Base-by-base conservation (phyloP, 2,329 filamentous ascomycete genomes). In the Arthrobotrys sinensis region DNA sequence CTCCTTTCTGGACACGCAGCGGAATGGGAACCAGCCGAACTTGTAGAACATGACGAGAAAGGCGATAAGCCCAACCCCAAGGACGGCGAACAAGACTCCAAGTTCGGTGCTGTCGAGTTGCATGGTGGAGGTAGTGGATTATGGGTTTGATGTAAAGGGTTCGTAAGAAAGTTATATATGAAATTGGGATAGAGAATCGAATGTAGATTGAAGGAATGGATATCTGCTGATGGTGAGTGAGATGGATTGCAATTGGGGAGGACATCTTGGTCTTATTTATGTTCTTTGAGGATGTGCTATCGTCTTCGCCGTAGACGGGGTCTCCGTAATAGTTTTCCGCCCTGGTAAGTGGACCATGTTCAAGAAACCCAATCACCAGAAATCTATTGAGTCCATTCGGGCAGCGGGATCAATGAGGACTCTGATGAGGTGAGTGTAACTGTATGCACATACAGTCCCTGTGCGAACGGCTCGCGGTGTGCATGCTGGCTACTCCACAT, bases 11-110 rank as follows among this genome's bases (percentile, higher is more conserved):
- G 24, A n/a, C n/a, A 48, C n/a, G 3, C n/a, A 57, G 6, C 19
- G 16, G 10, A 40, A 60, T 10, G 48, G 40, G 40, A 66, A 55
- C 73, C 73, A 77, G n/a, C 73, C 73, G 24, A 77, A 77, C 28
- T 71, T 77, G 57, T 77, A 77, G 34, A 71, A 71, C 57, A 67
- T 68, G 50, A 67, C 40, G 7, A 71, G 32, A 32, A 77, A 53
- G 8, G 40, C 72, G 11, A 76, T 48, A 4, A 66, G 2, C 2
- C 65, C 73, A 21, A 77, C 46, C 11, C 66, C 73, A 10, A 77
- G 38, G n/a, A 77, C 73, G 32, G n/a, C 21, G 48, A 55, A 12
- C n/a, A 77, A 66, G 11, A 43, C 16, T 6, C 24, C 60, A 11
- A 77, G n/a, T 46, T 45, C 66, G 24, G 19, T 36, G 0, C 4